Percentiles rank a stretch among this genome's conserved stretches.
These are phyloP conservation scores for Linum usitatissimum DNA, from an alignment of 345 rosid genomes.

Conservation along the genomic window DNA sequence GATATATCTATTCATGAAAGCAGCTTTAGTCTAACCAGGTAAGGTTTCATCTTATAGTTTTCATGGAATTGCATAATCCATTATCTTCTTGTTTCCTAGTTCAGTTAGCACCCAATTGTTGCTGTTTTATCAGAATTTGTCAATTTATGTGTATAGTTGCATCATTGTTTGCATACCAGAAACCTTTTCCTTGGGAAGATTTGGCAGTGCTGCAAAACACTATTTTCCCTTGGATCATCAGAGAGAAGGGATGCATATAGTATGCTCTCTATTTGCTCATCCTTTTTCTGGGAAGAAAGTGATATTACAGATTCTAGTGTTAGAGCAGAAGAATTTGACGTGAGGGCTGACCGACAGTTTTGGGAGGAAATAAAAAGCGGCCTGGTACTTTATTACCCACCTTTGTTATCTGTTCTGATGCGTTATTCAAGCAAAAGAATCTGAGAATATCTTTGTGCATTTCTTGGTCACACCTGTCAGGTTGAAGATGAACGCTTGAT, in stretches of 20 bases:
- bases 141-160: not conserved
- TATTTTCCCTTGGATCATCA: constrained; percentile 59
- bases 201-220: constrained; percentile 70
- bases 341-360: constrained; percentile 53
- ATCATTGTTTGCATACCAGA: constrained; percentile 35
- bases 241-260: constrained; percentile 90
- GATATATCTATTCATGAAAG: constrained; percentile 33
- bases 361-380: constrained; percentile 90
- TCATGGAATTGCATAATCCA: constrained; percentile 8
- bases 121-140: constrained; percentile 1
- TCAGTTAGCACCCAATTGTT: not conserved
- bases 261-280: constrained; percentile 55
- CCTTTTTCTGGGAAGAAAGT: constrained; percentile 31
- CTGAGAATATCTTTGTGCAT: constrained; percentile 1
- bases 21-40: constrained; percentile 42
- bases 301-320: constrained; percentile 22
- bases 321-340: constrained; percentile 41
- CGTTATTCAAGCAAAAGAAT: constrained; percentile 9
- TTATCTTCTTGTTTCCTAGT: not conserved
- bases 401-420: constrained; percentile 12
- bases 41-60: constrained; percentile 7
- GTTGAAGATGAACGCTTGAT: constrained; percentile 67
- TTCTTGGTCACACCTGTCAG: constrained; percentile 25
- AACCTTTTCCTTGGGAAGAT: constrained; percentile 43
- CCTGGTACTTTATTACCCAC: constrained; percentile 44